Percentiles rank a stretch among this genome's conserved stretches.
Evolutionary conservation across 2,329 filamentous ascomycete species (phyloP).

Genomic region (Talaromyces sp.): DNA sequence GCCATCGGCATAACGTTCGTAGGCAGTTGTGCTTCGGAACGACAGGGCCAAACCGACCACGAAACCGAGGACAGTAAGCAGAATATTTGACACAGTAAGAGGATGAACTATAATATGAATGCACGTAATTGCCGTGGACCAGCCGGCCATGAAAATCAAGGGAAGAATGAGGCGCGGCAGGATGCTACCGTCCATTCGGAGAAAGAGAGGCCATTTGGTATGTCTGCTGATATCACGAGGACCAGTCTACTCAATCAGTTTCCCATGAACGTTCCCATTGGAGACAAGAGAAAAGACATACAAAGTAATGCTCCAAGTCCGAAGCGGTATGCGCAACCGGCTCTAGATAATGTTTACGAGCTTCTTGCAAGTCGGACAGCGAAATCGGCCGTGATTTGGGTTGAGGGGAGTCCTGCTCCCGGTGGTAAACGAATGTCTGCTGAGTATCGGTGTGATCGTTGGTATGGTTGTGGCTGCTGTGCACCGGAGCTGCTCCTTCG

Average conservation of each 20-base stretch:
- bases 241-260: conserved; percentile 27
- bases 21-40: conserved; percentile 73
- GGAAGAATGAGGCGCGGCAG: conserved; percentile 72
- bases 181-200: conserved; percentile 73
- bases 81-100: conserved; percentile 61
- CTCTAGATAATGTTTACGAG: conserved; percentile 8
- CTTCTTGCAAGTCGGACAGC: conserved; percentile 30
- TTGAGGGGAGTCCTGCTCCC: conserved; percentile 26
- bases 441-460: conserved; percentile 19
- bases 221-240: conserved; percentile 69
- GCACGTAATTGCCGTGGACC: conserved; percentile 64
- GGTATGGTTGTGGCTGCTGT: conserved; percentile 19
- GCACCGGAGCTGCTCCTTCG: conserved; percentile 23
- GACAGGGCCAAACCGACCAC: conserved; percentile 75
- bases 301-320: conserved; percentile 62
- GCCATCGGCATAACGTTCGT: conserved; percentile 66
- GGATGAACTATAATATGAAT: conserved; percentile 49
- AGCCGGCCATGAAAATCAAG: conserved; percentile 58
- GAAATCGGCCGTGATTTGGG: conserved; percentile 33
- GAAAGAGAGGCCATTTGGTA: conserved; percentile 72
- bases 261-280: no score
- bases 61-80: conserved; percentile 76
- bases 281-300: conserved; percentile 27
- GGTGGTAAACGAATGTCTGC: conserved; percentile 13
- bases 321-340: conserved; percentile 24